Base-by-base conservation (phyloP, 192 early-diverging fungal species). In the Coemansia sp. region DNA sequence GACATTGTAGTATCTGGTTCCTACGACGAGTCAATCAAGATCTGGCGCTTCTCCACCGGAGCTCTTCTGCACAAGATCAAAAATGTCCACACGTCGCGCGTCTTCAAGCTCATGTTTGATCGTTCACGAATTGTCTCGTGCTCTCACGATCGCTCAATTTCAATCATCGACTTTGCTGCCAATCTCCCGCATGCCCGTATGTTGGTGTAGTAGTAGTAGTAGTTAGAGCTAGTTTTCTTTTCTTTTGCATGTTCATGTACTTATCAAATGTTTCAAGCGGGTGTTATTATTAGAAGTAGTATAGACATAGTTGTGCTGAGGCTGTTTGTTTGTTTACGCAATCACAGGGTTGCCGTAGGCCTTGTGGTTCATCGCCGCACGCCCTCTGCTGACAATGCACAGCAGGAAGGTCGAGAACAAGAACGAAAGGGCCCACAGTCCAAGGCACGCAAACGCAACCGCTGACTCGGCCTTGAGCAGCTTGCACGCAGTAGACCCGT, bases 1-100 rank as follows among this genome's bases (percentile, higher is more conserved):
- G 71, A 85, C 26, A 69, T 85, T 16, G 81, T 96, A 14, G 90
- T 97, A 16, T 91, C 91, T n/a, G 95, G 92, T 3, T 88, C 89
- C 21, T 97, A 97, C 72, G 91, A 96, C 69, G 87, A 92, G 65
- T 86, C 89, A 3, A 73, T 97, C 60, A 95, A 93, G 73, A 84
- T 97, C 18, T 97, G 95, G 95, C 86, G 90, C 56, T 66, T 90
- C 43, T 74, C 85, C 31, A 88, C 85, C 0, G 94, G 94, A 2
- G 73, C 71, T 40, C 65, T 89, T 26, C 14, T 89, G 0, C 77
- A 80, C 48, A 84, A 81, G 35, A 66, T 91, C 59, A 77, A 74
- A 28, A 84, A 86, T 56, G 78, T 74, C 31, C 87, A 88, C 74
- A 80, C 83, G n/a, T 85, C 84, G 62, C 73, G 86, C 13, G 89